Evolutionary conservation across 1,139 yeast genomes (phyloP).

Genomic region (Entelexis sorbosivorans): DNA sequence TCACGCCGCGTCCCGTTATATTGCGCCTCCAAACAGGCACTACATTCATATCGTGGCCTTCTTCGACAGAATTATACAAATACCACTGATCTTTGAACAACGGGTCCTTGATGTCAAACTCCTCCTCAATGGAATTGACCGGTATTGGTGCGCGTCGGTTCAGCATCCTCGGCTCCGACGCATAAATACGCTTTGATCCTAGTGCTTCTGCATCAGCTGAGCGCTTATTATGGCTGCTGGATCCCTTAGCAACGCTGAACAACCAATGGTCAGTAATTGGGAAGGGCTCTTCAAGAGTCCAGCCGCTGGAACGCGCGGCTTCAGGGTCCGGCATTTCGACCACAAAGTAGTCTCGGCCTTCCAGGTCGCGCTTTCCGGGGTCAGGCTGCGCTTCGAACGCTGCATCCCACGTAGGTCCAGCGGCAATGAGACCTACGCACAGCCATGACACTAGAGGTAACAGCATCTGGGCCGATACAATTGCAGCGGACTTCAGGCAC

Average conservation of each 20-base stretch:
- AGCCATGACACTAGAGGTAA: not conserved
- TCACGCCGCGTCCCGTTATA: constrained; percentile 69
- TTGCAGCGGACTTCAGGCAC: not conserved
- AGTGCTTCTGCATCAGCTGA: not conserved
- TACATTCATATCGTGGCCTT: constrained; percentile 81
- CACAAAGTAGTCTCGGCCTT: constrained; percentile 20
- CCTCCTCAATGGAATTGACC: constrained; percentile 25
- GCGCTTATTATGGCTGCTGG: not conserved
- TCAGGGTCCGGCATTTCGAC: constrained; percentile 20
- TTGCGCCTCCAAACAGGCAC: constrained; percentile 76
- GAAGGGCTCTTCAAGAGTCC: constrained; percentile 23
- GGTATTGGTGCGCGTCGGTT: constrained; percentile 20
- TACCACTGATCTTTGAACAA: constrained; percentile 83
- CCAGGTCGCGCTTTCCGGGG: constrained; percentile 20
- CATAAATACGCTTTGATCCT: constrained; percentile 12
- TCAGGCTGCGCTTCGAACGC: constrained; percentile 20
- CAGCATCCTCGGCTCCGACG: constrained; percentile 3
- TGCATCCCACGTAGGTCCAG: constrained; percentile 16
- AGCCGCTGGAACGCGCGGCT: constrained; percentile 2
- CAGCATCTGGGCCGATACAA: not conserved
- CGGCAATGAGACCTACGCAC: not conserved
- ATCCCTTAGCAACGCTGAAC: constrained; percentile 14
- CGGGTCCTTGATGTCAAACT: constrained; percentile 67
- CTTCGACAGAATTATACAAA: constrained; percentile 54
- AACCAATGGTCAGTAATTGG: constrained; percentile 25